A percentile compares a stretch with the other conserved stretches of the same genome.
phyloP scores from a whole-genome alignment of 495 filamentous ascomycete genomes.

The Penicillium alfredii region DNA sequence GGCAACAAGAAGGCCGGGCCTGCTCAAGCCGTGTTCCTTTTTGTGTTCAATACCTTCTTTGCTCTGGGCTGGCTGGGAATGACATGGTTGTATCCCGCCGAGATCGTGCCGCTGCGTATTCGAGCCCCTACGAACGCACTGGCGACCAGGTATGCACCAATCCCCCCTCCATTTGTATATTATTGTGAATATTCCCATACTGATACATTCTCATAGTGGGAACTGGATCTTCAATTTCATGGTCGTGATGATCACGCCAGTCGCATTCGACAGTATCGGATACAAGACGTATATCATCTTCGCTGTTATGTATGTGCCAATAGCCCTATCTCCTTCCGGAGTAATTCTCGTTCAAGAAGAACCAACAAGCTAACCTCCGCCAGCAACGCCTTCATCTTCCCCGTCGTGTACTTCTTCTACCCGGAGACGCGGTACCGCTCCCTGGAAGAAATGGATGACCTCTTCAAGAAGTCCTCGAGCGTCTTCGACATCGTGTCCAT shows the following conservation, averaged over 20 bases:
- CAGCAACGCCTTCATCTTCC: slow-evolving; percentile 64
- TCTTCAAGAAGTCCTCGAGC: slow-evolving; percentile 55
- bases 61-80: slow-evolving; percentile 72
- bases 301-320: slow-evolving; percentile 50
- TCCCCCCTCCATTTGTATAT: too few relatives aligned
- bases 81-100: slow-evolving; percentile 70
- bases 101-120: slow-evolving; percentile 67
- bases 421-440: slow-evolving; percentile 71
- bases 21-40: slow-evolving; percentile 56
- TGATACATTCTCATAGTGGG: too few relatives aligned
- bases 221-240: slow-evolving; percentile 48
- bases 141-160: slow-evolving; percentile 56
- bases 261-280: slow-evolving; percentile 59
- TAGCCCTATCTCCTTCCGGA: too few relatives aligned
- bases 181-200: too few relatives aligned
- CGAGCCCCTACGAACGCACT: slow-evolving; percentile 69
- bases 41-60: slow-evolving; percentile 74
- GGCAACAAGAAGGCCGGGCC: slow-evolving; percentile 33
- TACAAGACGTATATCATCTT: slow-evolving; percentile 77
- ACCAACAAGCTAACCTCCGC: slow-evolving; percentile 5
- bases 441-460: slow-evolving; percentile 67
- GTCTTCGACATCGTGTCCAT: slow-evolving; percentile 52
- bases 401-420: slow-evolving; percentile 68
- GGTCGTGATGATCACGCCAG: slow-evolving; percentile 68
- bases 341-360: too few relatives aligned